Conservation (phyloP, 208 protist genomes). For the Wallacemonas sp. region DNA sequence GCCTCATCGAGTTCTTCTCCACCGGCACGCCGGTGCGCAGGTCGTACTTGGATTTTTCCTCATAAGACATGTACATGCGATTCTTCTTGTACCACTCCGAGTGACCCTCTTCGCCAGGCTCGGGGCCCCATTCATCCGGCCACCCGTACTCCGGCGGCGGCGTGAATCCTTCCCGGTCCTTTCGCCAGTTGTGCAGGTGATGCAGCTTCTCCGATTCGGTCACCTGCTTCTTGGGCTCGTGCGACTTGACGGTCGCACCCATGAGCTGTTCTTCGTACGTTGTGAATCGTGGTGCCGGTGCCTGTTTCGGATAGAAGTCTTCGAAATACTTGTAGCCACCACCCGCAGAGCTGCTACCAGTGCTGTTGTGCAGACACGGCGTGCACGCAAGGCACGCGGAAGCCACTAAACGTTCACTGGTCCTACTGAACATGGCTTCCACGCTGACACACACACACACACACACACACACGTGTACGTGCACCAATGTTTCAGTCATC, state of each 20-base stretch:
- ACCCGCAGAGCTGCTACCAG: conserved; percentile 4
- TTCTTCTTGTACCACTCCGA: conserved; percentile 89
- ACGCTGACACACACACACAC: conserved; percentile 5
- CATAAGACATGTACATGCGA: conserved; percentile 90
- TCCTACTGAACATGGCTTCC: not conserved
- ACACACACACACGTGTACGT: not conserved
- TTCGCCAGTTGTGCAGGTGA: conserved; percentile 76
- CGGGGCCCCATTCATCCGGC: conserved; percentile 87
- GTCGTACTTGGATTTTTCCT: conserved; percentile 84
- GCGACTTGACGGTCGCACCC: conserved; percentile 38
- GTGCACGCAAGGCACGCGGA: not conserved
- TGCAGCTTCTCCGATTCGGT: conserved; percentile 82
- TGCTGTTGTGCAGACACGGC: conserved; percentile 2
- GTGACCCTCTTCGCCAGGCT: conserved; percentile 85
- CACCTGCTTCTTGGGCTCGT: conserved; percentile 69
- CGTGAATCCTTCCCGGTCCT: conserved; percentile 60
- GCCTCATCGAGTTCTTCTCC: conserved; percentile 82
- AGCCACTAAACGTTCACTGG: not conserved
- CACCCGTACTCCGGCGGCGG: conserved; percentile 82
- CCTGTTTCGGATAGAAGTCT: conserved; percentile 85
- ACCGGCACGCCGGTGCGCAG: conserved; percentile 76
- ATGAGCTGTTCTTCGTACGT: conserved; percentile 78
- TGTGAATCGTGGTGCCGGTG: conserved; percentile 64
- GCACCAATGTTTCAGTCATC: too few relatives aligned
- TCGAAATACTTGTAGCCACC: conserved; percentile 85